Percentiles rank a stretch among this genome's conserved stretches.
Conservation (phyloP, 352 stramenopile species). For the Pythium rishiriense region DNA sequence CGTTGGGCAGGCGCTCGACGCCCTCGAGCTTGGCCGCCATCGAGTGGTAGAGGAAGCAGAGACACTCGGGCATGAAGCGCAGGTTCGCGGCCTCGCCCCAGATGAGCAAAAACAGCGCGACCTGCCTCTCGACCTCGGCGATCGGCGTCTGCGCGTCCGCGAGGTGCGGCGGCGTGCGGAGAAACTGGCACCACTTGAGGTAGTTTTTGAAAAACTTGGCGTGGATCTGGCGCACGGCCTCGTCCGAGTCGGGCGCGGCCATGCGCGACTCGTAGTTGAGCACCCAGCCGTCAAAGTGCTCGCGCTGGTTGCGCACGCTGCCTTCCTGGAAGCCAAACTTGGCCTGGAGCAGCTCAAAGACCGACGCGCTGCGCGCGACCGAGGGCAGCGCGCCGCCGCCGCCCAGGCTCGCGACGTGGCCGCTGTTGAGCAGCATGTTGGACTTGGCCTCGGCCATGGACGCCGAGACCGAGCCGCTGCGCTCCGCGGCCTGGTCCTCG, state of each 20-base stretch:
- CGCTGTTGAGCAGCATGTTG: slow-evolving; percentile 35
- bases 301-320: slow-evolving; percentile 82
- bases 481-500: slow-evolving; percentile 54
- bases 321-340: slow-evolving; percentile 89
- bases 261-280: slow-evolving; percentile 83
- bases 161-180: slow-evolving; percentile 88
- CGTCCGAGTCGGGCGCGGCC: slow-evolving; percentile 45
- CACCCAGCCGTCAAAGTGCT: slow-evolving; percentile 85
- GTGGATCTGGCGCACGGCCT: slow-evolving; percentile 83
- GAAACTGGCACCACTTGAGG: slow-evolving; percentile 93
- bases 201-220: slow-evolving; percentile 94
- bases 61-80: slow-evolving; percentile 88
- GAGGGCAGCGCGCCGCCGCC: slow-evolving; percentile 24
- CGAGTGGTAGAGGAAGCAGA: slow-evolving; percentile 88
- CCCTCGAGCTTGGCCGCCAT: slow-evolving; percentile 72
- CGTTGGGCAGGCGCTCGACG: slow-evolving; percentile 56
- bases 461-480: slow-evolving; percentile 28
- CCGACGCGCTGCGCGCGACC: slow-evolving; percentile 33
- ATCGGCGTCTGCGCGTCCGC: slow-evolving; percentile 33
- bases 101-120: slow-evolving; percentile 84
- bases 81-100: slow-evolving; percentile 86
- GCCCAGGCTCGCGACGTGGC: slow-evolving; percentile 15
- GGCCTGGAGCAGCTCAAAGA: slow-evolving; percentile 81
- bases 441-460: slow-evolving; percentile 26
- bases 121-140: slow-evolving; percentile 49